Conservation (phyloP, 306 rosid genomes). For the Adenanthera pavonina region DNA sequence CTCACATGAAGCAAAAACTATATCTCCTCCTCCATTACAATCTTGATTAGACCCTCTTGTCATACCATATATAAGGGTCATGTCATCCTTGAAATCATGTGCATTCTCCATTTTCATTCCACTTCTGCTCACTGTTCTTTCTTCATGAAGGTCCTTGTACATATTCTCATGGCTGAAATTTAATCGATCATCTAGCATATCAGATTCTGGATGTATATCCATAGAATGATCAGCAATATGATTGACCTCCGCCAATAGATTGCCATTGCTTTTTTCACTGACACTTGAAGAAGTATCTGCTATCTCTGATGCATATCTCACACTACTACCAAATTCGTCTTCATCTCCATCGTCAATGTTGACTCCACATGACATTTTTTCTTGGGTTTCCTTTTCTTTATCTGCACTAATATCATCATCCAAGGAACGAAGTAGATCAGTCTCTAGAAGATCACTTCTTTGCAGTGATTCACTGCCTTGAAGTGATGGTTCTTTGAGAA, state of each 20-base stretch:
- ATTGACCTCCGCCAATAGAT: constrained; percentile 36
- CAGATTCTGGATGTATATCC: constrained; percentile 40
- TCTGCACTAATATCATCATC: constrained; percentile 37
- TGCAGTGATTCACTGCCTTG: constrained; percentile 37
- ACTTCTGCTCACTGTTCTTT: constrained; percentile 33
- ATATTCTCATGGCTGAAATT: constrained; percentile 44
- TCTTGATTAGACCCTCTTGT: constrained; percentile 36
- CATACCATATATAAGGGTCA: constrained; percentile 25
- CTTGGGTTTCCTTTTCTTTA: constrained; percentile 42
- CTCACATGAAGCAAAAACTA: constrained; percentile 12
- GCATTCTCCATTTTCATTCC: constrained; percentile 42
- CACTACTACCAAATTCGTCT: constrained; percentile 36
- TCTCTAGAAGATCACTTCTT: constrained; percentile 29
- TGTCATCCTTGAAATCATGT: constrained; percentile 29
- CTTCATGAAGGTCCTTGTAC: constrained; percentile 42
- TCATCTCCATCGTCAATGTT: constrained; percentile 30
- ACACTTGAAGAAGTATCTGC: constrained; percentile 24
- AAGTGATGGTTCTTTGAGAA: constrained; percentile 39
- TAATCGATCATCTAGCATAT: constrained; percentile 21
- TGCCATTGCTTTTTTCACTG: constrained; percentile 22
- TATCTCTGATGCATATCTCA: constrained; percentile 20
- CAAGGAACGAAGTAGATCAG: constrained; percentile 33
- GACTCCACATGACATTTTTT: constrained; percentile 10
- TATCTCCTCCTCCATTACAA: constrained; percentile 23
- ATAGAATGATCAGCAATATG: constrained; percentile 34